Base-by-base conservation (phyloP, 2,329 filamentous ascomycete genomes). In the Phialophora chinensis region DNA sequence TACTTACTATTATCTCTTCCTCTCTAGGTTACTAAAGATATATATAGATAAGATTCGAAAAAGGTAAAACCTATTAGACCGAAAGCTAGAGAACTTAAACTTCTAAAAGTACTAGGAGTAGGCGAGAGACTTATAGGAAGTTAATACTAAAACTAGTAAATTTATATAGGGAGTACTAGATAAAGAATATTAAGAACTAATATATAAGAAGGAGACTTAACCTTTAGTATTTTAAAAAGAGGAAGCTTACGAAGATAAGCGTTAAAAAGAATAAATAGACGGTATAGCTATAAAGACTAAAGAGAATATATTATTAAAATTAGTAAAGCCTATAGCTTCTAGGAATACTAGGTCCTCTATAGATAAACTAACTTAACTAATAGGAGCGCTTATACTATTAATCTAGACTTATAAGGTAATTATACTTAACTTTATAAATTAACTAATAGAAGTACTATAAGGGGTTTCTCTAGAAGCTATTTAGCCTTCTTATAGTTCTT, bases 141-240 rank as follows among this genome's bases (percentile, higher is more conserved):
- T 11, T 38, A 33, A 57, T 42, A 38, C 44, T 29, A 29, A 57
- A 14, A 57, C 29, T 33, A n/a, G 3, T 10, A 57, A 57, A 10
- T 57, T 57, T 57, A 57, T 12, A 7, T 57, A 57, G 23, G 55
- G 55, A 42, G 14, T 42, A 20, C 23, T 23, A 27, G 27, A 57
- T 29, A 29, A 23, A 11, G 29, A 57, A 11, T 42, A 8, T 42
- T 5, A 42, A 10, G 33, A 57, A 2, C 12, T 57, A 44, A 17
- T 29, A 4, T 42, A 42, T 38, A 42, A 57, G 23, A 57, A 20
- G 33, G 6, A 57, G 23, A 33, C 7, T n/a, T 12, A 10, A 2
- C 29, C 8, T 3, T 57, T 5, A 44, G 14, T 14, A 23, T 25
- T 27, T 2, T 23, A 23, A 1, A 17, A 14, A 23, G 23, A 53